Base-by-base conservation (phyloP, 2,329 filamentous ascomycete species). In the Aspergillus pseudonomiae region DNA sequence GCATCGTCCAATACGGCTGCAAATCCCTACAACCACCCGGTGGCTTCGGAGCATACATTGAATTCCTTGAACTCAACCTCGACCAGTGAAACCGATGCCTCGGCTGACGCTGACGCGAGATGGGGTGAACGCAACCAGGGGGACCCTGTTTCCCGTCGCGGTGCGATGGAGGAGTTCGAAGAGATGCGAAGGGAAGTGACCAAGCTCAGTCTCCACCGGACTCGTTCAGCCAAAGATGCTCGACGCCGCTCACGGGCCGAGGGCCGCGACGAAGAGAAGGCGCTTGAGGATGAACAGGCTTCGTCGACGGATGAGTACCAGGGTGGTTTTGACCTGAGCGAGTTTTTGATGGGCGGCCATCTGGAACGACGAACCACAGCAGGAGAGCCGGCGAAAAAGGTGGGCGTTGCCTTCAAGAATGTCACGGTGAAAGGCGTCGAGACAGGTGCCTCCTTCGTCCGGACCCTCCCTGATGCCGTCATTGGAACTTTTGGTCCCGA, bases 401-500 rank as follows among this genome's bases (percentile, higher is more conserved):
- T 94, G 12, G 91, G 92, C 2, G 89, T 94, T 1, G 80, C 93
- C 1, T 94, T 89, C 82, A 91, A 90, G 77, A 84, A 91, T 69
- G 81, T 94, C 57, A 92, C 88, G 0, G 91, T 94, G 32, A 89
- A 90, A 74, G 91, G 91, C 21, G 80, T 89, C 9, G 88, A 88
- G 48, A 87, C 86, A 14, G 88, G 87, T 0, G 83, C 89, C 0
- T 86, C 86, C 0, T 91, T 91, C 67, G 90, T 91, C 30, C 87
- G 87, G 65, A 93, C 91, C 0, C 78, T 94, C 0, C 91, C 91
- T 0, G 85, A 91, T 67, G 91, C 91, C 3, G 83, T 94, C 43
- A 66, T 93, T 5, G 91, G 91, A 26, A 93, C 91, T 0, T 94
- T 95, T 74, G 92, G 92, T 0, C 91, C 91, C 0, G 92, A 94